Base-by-base conservation (phyloP, 345 rosid genomes). In the Streptanthus diversifolius region DNA sequence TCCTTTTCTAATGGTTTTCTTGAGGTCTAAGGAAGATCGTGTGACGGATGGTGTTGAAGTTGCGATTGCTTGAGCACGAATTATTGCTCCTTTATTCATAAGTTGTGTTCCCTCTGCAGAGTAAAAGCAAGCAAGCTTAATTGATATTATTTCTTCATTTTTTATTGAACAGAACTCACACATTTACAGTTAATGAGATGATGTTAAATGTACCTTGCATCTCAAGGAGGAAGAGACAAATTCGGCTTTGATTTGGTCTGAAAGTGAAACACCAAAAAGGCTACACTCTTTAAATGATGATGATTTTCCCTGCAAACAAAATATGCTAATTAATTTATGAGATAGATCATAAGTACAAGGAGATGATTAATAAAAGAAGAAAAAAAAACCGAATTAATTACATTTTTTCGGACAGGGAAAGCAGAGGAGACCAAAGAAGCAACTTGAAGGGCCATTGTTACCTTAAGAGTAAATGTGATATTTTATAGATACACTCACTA, bases 1-100 rank as follows among this genome's bases (percentile, higher is more conserved):
- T 37, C 92, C 93, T 79, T 93, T 85, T 60, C 91, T 83, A 15
- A 87, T 78, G 32, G 91, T 93, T 73, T 93, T 93, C 88, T 87
- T 93, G 57, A 86, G 85, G 3, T 84, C 84, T 14, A 79, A 36
- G 19, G 85, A 17, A 33, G 92, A 53, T 30, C 27, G 71, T 78
- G 60, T 74, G 36, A 82, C 66, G 1, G 82, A 77, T 56, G 97
- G 97, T 44, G 80, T 25, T n/a, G 82, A 76, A 39, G 90, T 87
- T n/a, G 89, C 85, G 8, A 41, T 75, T 5, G 90, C 63, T 62
- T 91, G 90, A 60, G 97, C 97, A 74, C 83, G 30, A 35, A 55
- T 82, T 43, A 83, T 82, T n/a, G 72, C 81, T 35, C 81, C 81
- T 2, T 57, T 57, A 49, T 29, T 75, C 70, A 84, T 87, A 44